phyloP scores from a whole-genome alignment of 768 basidiomycete species.

The Russula emetica region DNA sequence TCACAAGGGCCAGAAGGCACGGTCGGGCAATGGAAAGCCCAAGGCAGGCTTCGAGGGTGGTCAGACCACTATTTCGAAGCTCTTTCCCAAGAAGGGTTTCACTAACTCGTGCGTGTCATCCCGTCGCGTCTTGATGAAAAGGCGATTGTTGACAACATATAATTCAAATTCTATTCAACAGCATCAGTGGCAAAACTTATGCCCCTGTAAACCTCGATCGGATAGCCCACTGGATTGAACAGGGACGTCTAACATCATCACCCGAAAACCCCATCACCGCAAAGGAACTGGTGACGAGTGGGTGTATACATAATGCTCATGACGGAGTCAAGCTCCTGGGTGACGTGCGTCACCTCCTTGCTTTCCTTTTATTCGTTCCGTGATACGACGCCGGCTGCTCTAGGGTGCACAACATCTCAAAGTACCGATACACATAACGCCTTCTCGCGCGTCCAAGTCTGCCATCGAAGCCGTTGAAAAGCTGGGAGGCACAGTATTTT shows the following conservation, averaged over 20 bases:
- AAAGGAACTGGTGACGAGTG: slow-evolving; percentile 74
- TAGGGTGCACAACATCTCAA: slow-evolving; percentile 67
- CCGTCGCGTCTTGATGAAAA: not conserved
- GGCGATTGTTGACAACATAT: not conserved
- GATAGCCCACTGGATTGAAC: slow-evolving; percentile 87
- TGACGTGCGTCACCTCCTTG: slow-evolving; percentile 47
- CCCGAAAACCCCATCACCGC: slow-evolving; percentile 85
- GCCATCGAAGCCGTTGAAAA: slow-evolving; percentile 83
- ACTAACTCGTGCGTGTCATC: slow-evolving; percentile 70
- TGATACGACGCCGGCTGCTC: not conserved
- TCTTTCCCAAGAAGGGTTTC: slow-evolving; percentile 93
- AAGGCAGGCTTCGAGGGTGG: slow-evolving; percentile 91
- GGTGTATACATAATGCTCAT: slow-evolving; percentile 82
- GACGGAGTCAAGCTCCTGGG: slow-evolving; percentile 92
- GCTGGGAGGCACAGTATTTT: slow-evolving; percentile 77
- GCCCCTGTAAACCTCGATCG: slow-evolving; percentile 84
- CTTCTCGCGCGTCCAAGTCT: slow-evolving; percentile 80
- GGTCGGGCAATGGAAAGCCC: slow-evolving; percentile 81
- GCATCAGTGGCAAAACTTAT: slow-evolving; percentile 69
- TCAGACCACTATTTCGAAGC: slow-evolving; percentile 87
- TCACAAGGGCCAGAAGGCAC: slow-evolving; percentile 92
- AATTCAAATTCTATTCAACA: slow-evolving; percentile 3
- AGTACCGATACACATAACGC: slow-evolving; percentile 68
- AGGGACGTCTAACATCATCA: slow-evolving; percentile 72
- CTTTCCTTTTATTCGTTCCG: slow-evolving; percentile 2